Conservation (phyloP, 352 stramenopile species). For the Phytophthora nicotianae region DNA sequence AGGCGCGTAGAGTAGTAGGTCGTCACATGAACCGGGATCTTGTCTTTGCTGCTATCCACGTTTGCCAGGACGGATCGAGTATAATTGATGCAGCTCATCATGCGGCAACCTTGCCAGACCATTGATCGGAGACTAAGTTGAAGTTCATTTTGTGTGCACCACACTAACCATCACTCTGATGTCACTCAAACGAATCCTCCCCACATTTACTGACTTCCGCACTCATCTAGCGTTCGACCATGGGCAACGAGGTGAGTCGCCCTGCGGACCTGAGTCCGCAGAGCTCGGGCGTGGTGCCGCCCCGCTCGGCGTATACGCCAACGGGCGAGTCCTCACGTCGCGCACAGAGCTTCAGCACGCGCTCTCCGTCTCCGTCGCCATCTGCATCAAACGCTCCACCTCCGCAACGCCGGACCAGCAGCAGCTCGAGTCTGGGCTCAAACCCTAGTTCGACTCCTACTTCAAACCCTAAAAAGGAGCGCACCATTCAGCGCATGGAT, state of each 20-base stretch:
- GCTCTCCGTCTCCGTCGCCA: conserved; percentile 24
- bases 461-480: conserved; percentile 44
- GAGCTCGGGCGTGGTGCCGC: conserved; percentile 30
- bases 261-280: conserved; percentile 30
- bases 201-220: conserved; percentile 16
- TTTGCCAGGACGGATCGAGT: conserved; percentile 5
- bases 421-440: conserved; percentile 11
- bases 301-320: conserved; percentile 36
- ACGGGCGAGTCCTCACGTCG: conserved; percentile 33
- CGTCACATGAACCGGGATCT: conserved; percentile 6
- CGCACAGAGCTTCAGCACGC: conserved; percentile 51
- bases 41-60: conserved; percentile 7
- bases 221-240: conserved; percentile 23
- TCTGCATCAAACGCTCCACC: neutral
- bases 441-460: conserved; percentile 17
- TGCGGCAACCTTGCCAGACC: conserved; percentile 12
- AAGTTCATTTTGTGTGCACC: conserved; percentile 13
- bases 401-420: conserved; percentile 24
- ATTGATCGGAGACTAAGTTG: conserved; percentile 21
- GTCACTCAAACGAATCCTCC: conserved; percentile 4
- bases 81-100: conserved; percentile 18
- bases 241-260: conserved; percentile 71
- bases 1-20: conserved; percentile 19
- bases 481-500: conserved; percentile 84
- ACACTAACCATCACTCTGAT: conserved; percentile 24